phyloP scores from a whole-genome alignment of 768 basidiomycete species.

The Porpolomopsis calyptriformis region DNA sequence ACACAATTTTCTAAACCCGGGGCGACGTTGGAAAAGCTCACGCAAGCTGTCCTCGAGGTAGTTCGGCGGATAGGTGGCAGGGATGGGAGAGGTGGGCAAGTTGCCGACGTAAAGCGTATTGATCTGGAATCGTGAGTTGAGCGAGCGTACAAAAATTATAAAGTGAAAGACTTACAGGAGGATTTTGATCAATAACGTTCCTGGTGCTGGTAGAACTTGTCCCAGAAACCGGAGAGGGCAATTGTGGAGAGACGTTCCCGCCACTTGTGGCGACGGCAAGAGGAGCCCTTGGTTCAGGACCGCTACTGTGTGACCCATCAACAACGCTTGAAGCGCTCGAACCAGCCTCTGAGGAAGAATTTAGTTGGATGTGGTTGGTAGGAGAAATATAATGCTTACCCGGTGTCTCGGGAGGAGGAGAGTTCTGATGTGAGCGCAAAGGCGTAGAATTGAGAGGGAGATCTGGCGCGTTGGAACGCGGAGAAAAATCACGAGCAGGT shows the following conservation, averaged over 20 bases:
- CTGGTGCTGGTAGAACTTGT: constrained; percentile 38
- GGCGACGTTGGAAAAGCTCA: constrained; percentile 65
- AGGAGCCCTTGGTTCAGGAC: constrained; percentile 26
- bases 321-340: constrained; percentile 25
- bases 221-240: constrained; percentile 67
- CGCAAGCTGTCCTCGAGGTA: constrained; percentile 82
- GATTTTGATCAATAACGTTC: constrained; percentile 76
- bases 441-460: constrained; percentile 15
- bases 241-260: constrained; percentile 54
- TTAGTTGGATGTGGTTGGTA: constrained; percentile 5
- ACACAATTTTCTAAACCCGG: constrained; percentile 85
- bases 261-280: constrained; percentile 44
- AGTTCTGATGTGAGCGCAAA: constrained; percentile 10
- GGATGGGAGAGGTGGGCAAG: constrained; percentile 70
- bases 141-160: background rate
- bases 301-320: constrained; percentile 17
- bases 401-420: constrained; percentile 9
- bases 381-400: background rate
- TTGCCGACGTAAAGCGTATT: constrained; percentile 99
- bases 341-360: constrained; percentile 14
- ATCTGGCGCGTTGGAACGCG: constrained; percentile 27
- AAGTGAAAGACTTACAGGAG: constrained; percentile 47
- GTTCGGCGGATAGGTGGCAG: constrained; percentile 62
- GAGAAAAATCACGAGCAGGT: constrained; percentile 10
- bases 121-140: constrained; percentile 37